These are phyloP conservation scores for Malus sylvestris DNA, from an alignment of 306 rosid species.

Conservation along the genomic window DNA sequence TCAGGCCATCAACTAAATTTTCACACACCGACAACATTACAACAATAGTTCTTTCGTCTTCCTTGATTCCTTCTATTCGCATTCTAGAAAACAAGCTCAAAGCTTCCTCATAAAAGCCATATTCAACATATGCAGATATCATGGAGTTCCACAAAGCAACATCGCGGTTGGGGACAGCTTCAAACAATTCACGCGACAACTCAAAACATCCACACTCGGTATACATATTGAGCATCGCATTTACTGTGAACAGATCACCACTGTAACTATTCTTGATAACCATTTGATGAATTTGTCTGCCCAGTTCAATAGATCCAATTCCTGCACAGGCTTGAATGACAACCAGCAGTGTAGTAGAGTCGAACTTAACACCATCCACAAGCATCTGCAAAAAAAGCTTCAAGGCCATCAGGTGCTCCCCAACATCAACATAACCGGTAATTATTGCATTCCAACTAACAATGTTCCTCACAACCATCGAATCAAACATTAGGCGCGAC, in stretches of 20 bases:
- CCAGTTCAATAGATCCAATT: slow-evolving; percentile 22
- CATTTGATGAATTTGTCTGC: slow-evolving; percentile 40
- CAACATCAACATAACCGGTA: slow-evolving; percentile 30
- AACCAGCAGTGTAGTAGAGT: slow-evolving; percentile 27
- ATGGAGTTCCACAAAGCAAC: slow-evolving; percentile 50
- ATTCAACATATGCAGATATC: slow-evolving; percentile 23
- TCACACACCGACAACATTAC: slow-evolving; percentile 23
- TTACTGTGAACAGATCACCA: slow-evolving; percentile 23
- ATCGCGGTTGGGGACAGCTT: slow-evolving; percentile 19
- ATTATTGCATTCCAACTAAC: slow-evolving; percentile 42
- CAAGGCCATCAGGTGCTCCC: slow-evolving; percentile 28
- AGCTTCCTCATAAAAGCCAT: slow-evolving; percentile 29
- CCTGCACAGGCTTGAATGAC: slow-evolving; percentile 36
- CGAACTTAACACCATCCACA: slow-evolving; percentile 25
- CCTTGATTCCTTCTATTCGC: slow-evolving; percentile 20
- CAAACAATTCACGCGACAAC: slow-evolving; percentile 21
- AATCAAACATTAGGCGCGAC: slow-evolving; percentile 20
- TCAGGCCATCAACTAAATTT: slow-evolving; percentile 17
- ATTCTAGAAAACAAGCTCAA: slow-evolving; percentile 20
- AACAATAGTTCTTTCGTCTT: slow-evolving; percentile 31
- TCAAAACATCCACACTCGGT: slow-evolving; percentile 24
- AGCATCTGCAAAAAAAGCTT: slow-evolving; percentile 24
- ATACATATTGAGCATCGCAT: slow-evolving; percentile 36
- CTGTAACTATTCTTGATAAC: slow-evolving; percentile 27
- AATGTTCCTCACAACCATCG: slow-evolving; percentile 31